Evolutionary conservation across 306 rosid genomes (phyloP).

Genomic region (Ammopiptanthus mongolicus): DNA sequence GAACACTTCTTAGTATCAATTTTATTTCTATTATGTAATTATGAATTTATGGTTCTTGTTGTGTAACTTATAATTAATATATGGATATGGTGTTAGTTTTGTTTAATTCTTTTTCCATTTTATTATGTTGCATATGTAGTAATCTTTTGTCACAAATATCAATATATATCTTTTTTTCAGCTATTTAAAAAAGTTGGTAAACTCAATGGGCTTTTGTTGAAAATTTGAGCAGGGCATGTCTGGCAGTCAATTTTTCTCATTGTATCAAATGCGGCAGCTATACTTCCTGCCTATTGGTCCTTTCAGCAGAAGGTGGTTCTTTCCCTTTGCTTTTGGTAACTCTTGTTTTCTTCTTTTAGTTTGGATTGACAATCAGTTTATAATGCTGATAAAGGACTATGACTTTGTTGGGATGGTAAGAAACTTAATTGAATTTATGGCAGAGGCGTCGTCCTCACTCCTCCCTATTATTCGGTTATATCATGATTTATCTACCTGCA

Average conservation of each 20-base stretch:
- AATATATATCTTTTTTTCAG: too few species aligned
- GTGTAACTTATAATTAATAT: too few species aligned
- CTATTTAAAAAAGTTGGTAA: too few species aligned
- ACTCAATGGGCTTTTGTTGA: background rate
- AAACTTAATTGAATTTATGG: too few species aligned
- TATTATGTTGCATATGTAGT: too few species aligned
- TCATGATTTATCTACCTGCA: background rate
- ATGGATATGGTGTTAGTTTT: too few species aligned
- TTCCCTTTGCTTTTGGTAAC: background rate
- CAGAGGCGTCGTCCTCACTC: background rate
- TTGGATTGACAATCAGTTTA: background rate
- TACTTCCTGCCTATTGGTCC: conserved; percentile 89
- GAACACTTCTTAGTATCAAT: too few species aligned
- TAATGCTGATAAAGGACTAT: background rate
- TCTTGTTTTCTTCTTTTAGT: background rate
- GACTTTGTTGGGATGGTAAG: too few species aligned
- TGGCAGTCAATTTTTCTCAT: conserved; percentile 78
- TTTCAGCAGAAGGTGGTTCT: conserved; percentile 72
- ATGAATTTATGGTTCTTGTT: too few species aligned
- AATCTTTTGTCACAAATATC: too few species aligned
- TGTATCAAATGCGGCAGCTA: conserved; percentile 81
- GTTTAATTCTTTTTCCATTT: too few species aligned
- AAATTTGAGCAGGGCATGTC: conserved; percentile 53
- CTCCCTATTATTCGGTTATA: background rate
- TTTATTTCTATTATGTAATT: too few species aligned